A percentile compares a stretch with the other conserved stretches of the same genome.
phyloP scores from a whole-genome alignment of 495 filamentous ascomycete genomes.

The Annulohypoxylon stygium region DNA sequence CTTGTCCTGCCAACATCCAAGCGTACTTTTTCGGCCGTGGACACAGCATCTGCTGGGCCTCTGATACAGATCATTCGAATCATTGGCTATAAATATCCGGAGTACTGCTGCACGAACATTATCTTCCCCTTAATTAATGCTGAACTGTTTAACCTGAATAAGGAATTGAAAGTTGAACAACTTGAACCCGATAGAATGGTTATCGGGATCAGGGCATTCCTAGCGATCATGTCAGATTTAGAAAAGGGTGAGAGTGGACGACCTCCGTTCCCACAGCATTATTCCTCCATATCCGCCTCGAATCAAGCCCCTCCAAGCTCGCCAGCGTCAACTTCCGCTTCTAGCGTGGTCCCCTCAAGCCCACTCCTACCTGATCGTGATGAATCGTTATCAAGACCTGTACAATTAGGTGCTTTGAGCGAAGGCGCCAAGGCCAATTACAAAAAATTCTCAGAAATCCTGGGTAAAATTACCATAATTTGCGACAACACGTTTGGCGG shows the following conservation, averaged over 20 bases:
- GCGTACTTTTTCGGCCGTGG: slow-evolving; percentile 80
- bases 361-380: slow-evolving; percentile 53
- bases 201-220: slow-evolving; percentile 92
- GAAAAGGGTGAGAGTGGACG: slow-evolving; percentile 83
- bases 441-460: slow-evolving; percentile 88
- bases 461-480: slow-evolving; percentile 94
- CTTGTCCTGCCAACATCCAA: slow-evolving; percentile 83
- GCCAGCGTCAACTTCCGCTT: slow-evolving; percentile 64
- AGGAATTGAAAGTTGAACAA: slow-evolving; percentile 88
- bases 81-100: slow-evolving; percentile 93
- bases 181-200: slow-evolving; percentile 97
- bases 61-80: slow-evolving; percentile 93
- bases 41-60: slow-evolving; percentile 85
- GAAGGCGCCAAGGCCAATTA: slow-evolving; percentile 87
- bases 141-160: slow-evolving; percentile 82
- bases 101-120: slow-evolving; percentile 89
- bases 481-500: slow-evolving; percentile 98
- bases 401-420: slow-evolving; percentile 77
- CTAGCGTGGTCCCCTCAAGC: slow-evolving; percentile 46
- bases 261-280: slow-evolving; percentile 83
- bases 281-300: slow-evolving; percentile 55
- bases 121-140: slow-evolving; percentile 96
- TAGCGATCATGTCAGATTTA: slow-evolving; percentile 93
- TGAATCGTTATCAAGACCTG: slow-evolving; percentile 77
- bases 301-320: slow-evolving; percentile 66